Conservation (phyloP, 2,329 filamentous ascomycete genomes). For the Fusarium scirpi region DNA sequence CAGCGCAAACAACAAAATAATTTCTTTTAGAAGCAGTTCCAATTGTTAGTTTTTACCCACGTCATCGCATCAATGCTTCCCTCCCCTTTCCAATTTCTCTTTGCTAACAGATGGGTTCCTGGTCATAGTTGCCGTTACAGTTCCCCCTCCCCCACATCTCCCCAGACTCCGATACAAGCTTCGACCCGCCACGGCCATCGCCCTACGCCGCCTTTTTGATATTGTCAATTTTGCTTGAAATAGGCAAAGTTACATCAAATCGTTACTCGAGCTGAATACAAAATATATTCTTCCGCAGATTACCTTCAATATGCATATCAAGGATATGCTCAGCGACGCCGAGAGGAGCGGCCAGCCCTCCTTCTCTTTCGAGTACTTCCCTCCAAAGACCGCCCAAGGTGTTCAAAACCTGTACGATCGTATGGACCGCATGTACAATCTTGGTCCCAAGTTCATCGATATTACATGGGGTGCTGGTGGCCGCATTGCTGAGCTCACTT, state of each 20-base stretch:
- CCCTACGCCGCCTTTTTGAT: not conserved
- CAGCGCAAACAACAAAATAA: conserved; percentile 35
- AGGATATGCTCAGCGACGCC: conserved; percentile 87
- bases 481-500: conserved; percentile 88
- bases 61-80: not conserved
- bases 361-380: conserved; percentile 99
- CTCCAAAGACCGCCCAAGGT: conserved; percentile 95
- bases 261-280: not conserved
- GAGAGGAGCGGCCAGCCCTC: conserved; percentile 83
- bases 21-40: conserved; percentile 6
- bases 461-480: conserved; percentile 98
- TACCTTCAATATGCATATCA: conserved; percentile 85
- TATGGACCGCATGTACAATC: conserved; percentile 98
- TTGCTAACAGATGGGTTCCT: conserved; percentile 24
- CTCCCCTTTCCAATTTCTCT: conserved; percentile 6
- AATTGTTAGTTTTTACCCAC: conserved; percentile 19
- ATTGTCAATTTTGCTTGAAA: not conserved
- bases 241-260: conserved; percentile 5
- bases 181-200: conserved; percentile 26
- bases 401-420: conserved; percentile 99
- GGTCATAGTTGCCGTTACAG: conserved; percentile 22
- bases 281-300: not conserved
- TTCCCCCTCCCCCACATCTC: conserved; percentile 32
- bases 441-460: conserved; percentile 96
- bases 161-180: conserved; percentile 29